Percentiles rank a stretch among this genome's conserved stretches.
Evolutionary conservation across 345 rosid genomes (phyloP).

Genomic region (Abelmoschus esculentus): DNA sequence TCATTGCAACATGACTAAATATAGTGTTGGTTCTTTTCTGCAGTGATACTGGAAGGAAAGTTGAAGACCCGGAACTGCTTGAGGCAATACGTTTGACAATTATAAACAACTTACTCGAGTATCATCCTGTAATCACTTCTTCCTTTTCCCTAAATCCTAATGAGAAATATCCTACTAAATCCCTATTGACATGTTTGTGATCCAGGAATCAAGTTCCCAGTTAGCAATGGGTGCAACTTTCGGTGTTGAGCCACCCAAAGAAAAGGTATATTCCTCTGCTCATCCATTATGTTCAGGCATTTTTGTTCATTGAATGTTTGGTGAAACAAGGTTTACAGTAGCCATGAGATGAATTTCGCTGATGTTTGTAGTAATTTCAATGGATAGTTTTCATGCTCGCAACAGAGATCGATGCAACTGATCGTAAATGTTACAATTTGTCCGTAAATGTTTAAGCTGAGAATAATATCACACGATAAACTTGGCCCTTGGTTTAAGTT

Average conservation of each 20-base stretch:
- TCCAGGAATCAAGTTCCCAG: slow-evolving; percentile 93
- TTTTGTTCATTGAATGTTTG: background rate
- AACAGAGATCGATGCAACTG: background rate
- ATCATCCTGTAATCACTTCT: slow-evolving; percentile 70
- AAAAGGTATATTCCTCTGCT: slow-evolving; percentile 32
- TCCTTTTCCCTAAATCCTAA: slow-evolving; percentile 6
- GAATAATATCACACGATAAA: background rate
- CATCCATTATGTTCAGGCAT: background rate
- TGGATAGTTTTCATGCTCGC: background rate
- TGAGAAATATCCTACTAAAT: background rate
- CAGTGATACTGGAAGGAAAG: slow-evolving; percentile 89
- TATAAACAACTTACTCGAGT: slow-evolving; percentile 79
- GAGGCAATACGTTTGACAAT: slow-evolving; percentile 95
- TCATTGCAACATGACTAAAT: slow-evolving; percentile 6
- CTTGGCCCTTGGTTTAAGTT: slow-evolving; percentile 13
- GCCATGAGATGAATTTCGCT: too few species aligned
- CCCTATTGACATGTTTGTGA: slow-evolving; percentile 15
- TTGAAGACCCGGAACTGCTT: slow-evolving; percentile 88
- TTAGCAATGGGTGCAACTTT: slow-evolving; percentile 91
- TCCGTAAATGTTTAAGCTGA: slow-evolving; percentile 5
- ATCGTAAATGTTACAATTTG: background rate
- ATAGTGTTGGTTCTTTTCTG: slow-evolving; percentile 17
- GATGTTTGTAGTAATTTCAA: too few species aligned
- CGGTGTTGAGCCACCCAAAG: slow-evolving; percentile 70
- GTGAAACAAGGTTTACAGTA: background rate